Percentiles rank a stretch among this genome's conserved stretches.
These are phyloP conservation scores for Aspergillus sclerotiicarbonarius DNA, from an alignment of 495 filamentous ascomycete genomes.

Conservation along the genomic window DNA sequence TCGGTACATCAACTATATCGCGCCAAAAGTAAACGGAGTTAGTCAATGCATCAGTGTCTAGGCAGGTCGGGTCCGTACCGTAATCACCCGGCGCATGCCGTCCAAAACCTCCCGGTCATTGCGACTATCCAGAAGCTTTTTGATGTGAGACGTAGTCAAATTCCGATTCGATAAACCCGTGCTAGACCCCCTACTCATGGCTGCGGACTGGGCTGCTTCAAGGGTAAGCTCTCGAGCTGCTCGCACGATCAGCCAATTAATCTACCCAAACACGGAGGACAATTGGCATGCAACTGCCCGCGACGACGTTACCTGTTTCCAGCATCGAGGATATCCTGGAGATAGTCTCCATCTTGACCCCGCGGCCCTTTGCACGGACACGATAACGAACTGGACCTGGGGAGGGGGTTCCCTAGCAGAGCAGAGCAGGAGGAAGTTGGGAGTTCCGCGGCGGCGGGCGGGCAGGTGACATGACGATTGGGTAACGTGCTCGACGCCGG, in stretches of 20 bases:
- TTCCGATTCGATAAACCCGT: slow-evolving; percentile 43
- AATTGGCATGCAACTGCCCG: neutral
- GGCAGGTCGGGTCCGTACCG: slow-evolving; percentile 53
- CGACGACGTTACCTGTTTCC: slow-evolving; percentile 69
- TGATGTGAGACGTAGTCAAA: slow-evolving; percentile 64
- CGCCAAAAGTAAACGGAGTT: slow-evolving; percentile 13
- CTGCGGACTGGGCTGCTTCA: slow-evolving; percentile 85
- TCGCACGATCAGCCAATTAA: slow-evolving; percentile 26
- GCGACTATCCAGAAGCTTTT: slow-evolving; percentile 91
- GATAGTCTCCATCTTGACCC: slow-evolving; percentile 82
- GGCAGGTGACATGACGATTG: slow-evolving; percentile 18
- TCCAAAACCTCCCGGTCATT: slow-evolving; percentile 92
- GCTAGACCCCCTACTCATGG: slow-evolving; percentile 42
- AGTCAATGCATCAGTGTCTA: slow-evolving; percentile 15
- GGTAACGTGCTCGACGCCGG: neutral
- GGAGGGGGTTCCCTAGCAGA: slow-evolving; percentile 13
- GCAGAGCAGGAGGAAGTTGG: slow-evolving; percentile 10
- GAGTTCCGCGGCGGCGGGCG: slow-evolving; percentile 12
- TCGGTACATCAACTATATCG: slow-evolving; percentile 82
- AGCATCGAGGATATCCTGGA: slow-evolving; percentile 88
- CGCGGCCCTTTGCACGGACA: slow-evolving; percentile 21
- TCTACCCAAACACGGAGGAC: neutral
- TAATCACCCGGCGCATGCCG: slow-evolving; percentile 83
- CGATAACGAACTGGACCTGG: slow-evolving; percentile 19
- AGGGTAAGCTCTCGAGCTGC: slow-evolving; percentile 92